Evolutionary conservation across 169 alveolate genomes (phyloP).

Genomic region (Plasmodium inui): DNA sequence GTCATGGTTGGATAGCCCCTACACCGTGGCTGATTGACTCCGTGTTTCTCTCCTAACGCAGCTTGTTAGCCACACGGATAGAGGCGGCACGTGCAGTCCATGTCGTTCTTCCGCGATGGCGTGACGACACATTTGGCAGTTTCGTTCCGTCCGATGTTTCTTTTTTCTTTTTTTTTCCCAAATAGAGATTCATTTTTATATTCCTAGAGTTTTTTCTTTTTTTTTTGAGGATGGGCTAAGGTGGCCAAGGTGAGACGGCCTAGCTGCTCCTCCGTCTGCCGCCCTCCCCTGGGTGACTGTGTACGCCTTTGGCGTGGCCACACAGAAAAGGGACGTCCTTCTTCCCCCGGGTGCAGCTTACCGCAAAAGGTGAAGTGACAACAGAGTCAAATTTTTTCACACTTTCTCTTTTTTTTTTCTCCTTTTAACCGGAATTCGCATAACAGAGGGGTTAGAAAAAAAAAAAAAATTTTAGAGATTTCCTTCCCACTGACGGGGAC

Average conservation of each 20-base stretch:
- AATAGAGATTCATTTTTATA: neutral
- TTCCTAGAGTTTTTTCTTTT: neutral
- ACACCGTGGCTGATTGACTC: neutral
- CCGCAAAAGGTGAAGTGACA: neutral
- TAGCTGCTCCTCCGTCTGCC: neutral
- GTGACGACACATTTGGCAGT: neutral
- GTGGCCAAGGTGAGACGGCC: neutral
- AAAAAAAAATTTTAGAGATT: neutral
- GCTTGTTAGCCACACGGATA: neutral
- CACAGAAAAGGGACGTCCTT: neutral
- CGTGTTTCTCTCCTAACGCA: neutral
- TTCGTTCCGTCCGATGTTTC: neutral
- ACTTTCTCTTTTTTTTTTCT: too few relatives aligned
- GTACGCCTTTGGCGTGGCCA: neutral
- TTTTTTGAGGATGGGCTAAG: neutral
- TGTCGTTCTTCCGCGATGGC: neutral
- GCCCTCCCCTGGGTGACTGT: neutral
- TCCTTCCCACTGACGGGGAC: neutral
- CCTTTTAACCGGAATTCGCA: neutral
- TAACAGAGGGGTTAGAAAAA: neutral
- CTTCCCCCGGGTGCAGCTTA: neutral
- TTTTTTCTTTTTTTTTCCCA: neutral
- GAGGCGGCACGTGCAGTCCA: neutral
- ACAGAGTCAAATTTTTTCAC: neutral
- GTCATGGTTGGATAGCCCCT: neutral